Evolutionary conservation across 495 filamentous ascomycete genomes (phyloP).

Genomic region (Hypoxylon crocopeplum): DNA sequence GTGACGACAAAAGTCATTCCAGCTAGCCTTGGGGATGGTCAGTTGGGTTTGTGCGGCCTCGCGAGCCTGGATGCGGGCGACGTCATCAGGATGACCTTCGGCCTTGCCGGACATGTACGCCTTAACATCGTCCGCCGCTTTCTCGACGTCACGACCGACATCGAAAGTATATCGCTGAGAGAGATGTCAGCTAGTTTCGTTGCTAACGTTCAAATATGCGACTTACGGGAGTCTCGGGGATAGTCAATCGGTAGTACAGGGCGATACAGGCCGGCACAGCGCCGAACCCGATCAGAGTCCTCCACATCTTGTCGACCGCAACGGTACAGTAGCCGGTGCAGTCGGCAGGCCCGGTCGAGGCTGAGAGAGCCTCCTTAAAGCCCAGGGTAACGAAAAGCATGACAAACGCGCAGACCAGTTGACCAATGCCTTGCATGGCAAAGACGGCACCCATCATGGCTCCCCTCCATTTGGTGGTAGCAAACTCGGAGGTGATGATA

Average conservation of each 20-base stretch:
- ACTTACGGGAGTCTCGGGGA: constrained; percentile 80
- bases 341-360: constrained; percentile 51
- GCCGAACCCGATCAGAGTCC: constrained; percentile 77
- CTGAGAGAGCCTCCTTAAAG: constrained; percentile 71
- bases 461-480: constrained; percentile 32
- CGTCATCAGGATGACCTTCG: constrained; percentile 68
- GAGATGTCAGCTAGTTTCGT: constrained; percentile 51
- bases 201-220: constrained; percentile 49
- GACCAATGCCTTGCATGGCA: constrained; percentile 83
- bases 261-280: constrained; percentile 79
- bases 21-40: constrained; percentile 67
- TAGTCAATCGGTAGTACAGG: constrained; percentile 81
- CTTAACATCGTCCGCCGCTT: constrained; percentile 69
- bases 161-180: constrained; percentile 78
- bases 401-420: constrained; percentile 73
- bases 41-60: constrained; percentile 54
- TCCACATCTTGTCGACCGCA: constrained; percentile 89
- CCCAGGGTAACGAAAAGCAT: constrained; percentile 73
- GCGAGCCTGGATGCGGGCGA: constrained; percentile 59
- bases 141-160: constrained; percentile 77
- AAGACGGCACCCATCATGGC: constrained; percentile 77
- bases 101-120: constrained; percentile 64
- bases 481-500: constrained; percentile 81
- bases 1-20: constrained; percentile 67
- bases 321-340: constrained; percentile 71